These are phyloP conservation scores for Phycomyces blakesleeanus DNA, from an alignment of 192 early-diverging fungal genomes.

Conservation along the genomic window DNA sequence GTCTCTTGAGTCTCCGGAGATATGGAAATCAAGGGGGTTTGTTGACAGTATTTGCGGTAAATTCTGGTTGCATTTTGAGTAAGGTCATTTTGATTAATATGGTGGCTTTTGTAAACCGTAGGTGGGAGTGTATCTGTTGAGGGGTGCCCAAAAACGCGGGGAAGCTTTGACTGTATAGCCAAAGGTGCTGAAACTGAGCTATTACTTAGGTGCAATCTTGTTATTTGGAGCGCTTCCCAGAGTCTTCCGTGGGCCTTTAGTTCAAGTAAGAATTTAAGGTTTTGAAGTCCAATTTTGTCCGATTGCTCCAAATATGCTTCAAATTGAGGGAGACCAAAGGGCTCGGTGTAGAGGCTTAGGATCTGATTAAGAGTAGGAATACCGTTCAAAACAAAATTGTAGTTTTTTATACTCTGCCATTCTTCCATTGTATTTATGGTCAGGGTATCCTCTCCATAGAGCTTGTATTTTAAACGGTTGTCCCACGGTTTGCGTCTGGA, in stretches of 20 bases:
- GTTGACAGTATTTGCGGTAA: conserved; percentile 27
- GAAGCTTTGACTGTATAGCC: neutral
- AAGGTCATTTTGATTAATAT: conserved; percentile 20
- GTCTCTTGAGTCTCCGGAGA: neutral
- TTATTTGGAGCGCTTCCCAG: conserved; percentile 13
- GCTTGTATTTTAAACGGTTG: conserved; percentile 17
- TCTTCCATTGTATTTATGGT: conserved; percentile 26
- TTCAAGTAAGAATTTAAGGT: conserved; percentile 42
- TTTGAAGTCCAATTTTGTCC: conserved; percentile 28
- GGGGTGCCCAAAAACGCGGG: neutral
- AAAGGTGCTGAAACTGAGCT: neutral
- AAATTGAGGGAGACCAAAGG: conserved; percentile 38
- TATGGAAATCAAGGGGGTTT: neutral
- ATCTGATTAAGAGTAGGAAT: conserved; percentile 36
- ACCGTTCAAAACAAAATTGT: conserved; percentile 34
- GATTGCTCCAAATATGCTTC: conserved; percentile 25
- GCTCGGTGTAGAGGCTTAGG: conserved; percentile 20
- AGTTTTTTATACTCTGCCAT: conserved; percentile 36
- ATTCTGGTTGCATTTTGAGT: conserved; percentile 32
- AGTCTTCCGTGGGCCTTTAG: conserved; percentile 38
- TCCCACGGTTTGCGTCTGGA: neutral
- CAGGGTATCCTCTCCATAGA: conserved; percentile 29
- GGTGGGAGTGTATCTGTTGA: neutral
- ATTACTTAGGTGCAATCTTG: neutral
- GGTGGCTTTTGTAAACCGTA: neutral